phyloP scores from a whole-genome alignment of 176 grass and related monocot species.

The Triticum timopheevii region DNA sequence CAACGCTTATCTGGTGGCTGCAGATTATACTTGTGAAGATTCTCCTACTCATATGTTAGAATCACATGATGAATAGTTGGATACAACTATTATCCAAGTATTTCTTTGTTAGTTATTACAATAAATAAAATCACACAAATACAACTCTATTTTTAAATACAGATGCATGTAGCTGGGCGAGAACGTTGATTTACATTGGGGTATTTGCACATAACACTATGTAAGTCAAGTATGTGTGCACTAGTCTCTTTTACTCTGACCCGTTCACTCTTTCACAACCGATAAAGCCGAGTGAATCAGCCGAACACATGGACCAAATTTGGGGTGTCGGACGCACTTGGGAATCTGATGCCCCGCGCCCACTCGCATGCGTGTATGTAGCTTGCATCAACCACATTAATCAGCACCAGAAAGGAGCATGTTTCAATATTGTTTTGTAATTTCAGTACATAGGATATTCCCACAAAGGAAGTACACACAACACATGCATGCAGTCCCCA shows the following conservation, averaged over 20 bases:
- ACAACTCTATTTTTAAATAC: not conserved
- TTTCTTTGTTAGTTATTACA: not conserved
- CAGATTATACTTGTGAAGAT: not conserved
- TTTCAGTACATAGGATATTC: not conserved
- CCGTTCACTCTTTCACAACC: not conserved
- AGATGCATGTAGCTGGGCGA: not conserved
- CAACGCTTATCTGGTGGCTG: not conserved
- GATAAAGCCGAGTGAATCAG: not conserved
- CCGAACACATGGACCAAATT: not conserved
- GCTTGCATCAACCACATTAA: constrained; percentile 8
- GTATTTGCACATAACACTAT: not conserved
- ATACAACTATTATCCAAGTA: not conserved
- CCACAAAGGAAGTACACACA: not conserved
- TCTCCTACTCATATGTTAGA: not conserved
- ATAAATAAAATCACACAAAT: not conserved
- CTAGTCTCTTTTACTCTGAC: not conserved
- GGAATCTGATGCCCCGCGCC: too few relatives aligned
- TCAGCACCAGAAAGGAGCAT: not conserved
- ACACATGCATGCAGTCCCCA: not conserved
- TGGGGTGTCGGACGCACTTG: too few relatives aligned
- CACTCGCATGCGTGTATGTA: not conserved
- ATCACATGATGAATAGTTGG: not conserved
- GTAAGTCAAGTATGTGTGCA: not conserved
- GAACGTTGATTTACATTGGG: not conserved
- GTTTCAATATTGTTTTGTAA: not conserved